Percentiles rank a stretch among this genome's conserved stretches.
Evolutionary conservation across 441 rosid species (phyloP).

Genomic region (Adansonia grandidieri): DNA sequence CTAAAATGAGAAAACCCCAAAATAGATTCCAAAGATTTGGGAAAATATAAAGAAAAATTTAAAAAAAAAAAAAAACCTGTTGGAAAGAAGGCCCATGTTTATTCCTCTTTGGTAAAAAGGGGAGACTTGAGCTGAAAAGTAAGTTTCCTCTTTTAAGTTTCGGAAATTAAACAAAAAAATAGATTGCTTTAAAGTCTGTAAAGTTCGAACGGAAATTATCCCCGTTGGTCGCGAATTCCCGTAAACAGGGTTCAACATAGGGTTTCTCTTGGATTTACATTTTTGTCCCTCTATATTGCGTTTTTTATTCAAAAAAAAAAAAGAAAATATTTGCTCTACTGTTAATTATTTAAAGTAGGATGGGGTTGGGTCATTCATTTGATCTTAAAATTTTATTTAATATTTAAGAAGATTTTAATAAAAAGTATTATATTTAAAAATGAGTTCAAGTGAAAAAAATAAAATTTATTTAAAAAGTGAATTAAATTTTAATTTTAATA

Average conservation of each 20-base stretch:
- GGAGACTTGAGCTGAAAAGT: background rate
- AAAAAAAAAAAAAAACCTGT: constrained; percentile 51
- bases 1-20: background rate
- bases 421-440: too few relatives aligned
- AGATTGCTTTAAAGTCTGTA: background rate
- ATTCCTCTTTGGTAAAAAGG: background rate
- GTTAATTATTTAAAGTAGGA: too few relatives aligned
- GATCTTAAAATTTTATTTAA: too few relatives aligned
- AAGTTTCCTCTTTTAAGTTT: background rate
- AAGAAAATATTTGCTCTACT: too few relatives aligned
- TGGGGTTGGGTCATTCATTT: too few relatives aligned
- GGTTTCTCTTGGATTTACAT: too few relatives aligned
- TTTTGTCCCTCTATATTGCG: too few relatives aligned
- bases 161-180: background rate
- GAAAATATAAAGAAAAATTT: background rate
- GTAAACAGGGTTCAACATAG: background rate
- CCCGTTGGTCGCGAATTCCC: background rate
- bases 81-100: constrained; percentile 82
- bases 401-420: too few relatives aligned
- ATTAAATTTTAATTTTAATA: too few relatives aligned
- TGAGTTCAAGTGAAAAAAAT: too few relatives aligned
- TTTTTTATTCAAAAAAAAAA: too few relatives aligned
- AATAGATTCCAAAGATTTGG: background rate
- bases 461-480: too few relatives aligned
- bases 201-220: background rate